Conservation (phyloP, 257 asterid species). For the Capsicum baccatum region DNA sequence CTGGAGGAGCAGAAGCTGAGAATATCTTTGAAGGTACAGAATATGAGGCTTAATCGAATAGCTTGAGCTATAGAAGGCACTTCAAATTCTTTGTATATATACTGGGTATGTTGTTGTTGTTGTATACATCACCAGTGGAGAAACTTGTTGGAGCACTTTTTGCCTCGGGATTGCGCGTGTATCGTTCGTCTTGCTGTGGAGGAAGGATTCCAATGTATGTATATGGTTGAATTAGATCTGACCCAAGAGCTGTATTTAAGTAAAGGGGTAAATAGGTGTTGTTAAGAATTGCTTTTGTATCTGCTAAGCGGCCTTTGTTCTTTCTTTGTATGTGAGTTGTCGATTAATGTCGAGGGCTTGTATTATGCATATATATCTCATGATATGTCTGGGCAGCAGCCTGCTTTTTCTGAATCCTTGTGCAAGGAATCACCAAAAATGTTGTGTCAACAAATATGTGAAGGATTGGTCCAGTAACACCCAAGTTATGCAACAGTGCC, state of each 20-base stretch:
- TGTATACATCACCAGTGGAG: not conserved
- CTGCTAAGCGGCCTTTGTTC: not conserved
- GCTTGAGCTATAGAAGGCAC: conserved; percentile 2
- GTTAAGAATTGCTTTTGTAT: not conserved
- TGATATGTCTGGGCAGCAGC: not conserved
- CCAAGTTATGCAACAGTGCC: not conserved
- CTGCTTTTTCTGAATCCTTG: not conserved
- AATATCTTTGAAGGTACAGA: conserved; percentile 27
- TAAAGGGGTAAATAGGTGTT: conserved; percentile 5
- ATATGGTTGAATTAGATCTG: conserved; percentile 20
- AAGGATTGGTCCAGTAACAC: not conserved
- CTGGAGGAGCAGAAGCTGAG: conserved; percentile 31
- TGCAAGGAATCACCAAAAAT: not conserved
- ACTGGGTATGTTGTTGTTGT: not conserved
- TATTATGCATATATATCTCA: not conserved
- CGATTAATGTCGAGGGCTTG: not conserved
- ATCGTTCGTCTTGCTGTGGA: not conserved
- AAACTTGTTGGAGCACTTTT: not conserved
- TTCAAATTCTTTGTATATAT: not conserved
- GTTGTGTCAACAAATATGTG: conserved; percentile 3
- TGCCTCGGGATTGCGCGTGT: not conserved
- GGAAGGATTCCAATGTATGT: not conserved
- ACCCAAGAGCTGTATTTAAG: conserved; percentile 5
- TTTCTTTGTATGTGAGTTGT: not conserved
- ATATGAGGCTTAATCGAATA: not conserved